Percentiles rank a stretch among this genome's conserved stretches.
Conservation (phyloP, 805 yeast genomes). For the Saccharomycopsis sp. region DNA sequence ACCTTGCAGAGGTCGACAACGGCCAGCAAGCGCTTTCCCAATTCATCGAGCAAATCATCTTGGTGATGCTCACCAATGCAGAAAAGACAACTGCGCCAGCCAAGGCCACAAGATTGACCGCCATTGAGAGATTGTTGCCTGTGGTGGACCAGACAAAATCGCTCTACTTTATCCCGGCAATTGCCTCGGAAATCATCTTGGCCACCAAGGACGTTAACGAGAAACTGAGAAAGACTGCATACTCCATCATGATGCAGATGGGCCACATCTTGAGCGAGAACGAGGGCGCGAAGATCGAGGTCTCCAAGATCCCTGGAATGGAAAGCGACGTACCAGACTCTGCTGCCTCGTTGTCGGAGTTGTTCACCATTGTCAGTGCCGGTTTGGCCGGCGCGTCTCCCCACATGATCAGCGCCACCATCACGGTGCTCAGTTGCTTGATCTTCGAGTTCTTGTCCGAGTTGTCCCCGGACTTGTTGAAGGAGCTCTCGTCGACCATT, state of each 20-base stretch:
- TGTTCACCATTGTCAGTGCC: constrained; percentile 87
- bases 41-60: constrained; percentile 51
- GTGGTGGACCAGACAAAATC: constrained; percentile 33
- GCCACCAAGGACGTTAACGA: constrained; percentile 91
- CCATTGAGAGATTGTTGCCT: constrained; percentile 61
- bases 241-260: constrained; percentile 65
- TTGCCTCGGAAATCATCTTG: constrained; percentile 80
- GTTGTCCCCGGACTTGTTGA: constrained; percentile 48
- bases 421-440: constrained; percentile 81
- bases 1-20: constrained; percentile 56
- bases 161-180: constrained; percentile 68
- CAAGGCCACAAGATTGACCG: constrained; percentile 67
- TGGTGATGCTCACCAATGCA: constrained; percentile 48
- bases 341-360: constrained; percentile 67
- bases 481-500: constrained; percentile 77
- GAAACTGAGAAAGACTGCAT: constrained; percentile 77
- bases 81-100: constrained; percentile 60
- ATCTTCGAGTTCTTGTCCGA: constrained; percentile 74
- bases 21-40: constrained; percentile 48
- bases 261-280: constrained; percentile 57
- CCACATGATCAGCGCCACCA: constrained; percentile 94
- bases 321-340: constrained; percentile 54
- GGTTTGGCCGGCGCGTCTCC: constrained; percentile 92
- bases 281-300: constrained; percentile 52
- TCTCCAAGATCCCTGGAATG: constrained; percentile 58